Conservation (phyloP, 2,329 filamentous ascomycete species). For the Beauveria australis region DNA sequence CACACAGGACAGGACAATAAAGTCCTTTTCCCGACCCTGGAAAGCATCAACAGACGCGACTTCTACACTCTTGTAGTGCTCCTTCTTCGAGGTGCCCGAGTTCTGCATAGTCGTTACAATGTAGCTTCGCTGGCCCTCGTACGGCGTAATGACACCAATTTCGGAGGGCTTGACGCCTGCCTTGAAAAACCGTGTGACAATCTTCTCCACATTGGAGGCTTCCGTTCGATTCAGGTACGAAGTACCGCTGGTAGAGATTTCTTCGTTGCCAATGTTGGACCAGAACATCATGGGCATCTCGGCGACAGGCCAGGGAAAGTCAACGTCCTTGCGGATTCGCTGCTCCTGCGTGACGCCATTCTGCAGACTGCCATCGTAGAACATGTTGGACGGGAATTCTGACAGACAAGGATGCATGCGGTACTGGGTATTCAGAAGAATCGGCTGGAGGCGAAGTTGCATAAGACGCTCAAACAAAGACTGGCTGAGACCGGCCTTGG, state of each 20-base stretch:
- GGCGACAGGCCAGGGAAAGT: constrained; percentile 93
- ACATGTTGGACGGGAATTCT: constrained; percentile 98
- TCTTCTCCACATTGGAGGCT: constrained; percentile 95
- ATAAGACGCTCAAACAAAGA: constrained; percentile 97
- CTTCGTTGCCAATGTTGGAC: constrained; percentile 95
- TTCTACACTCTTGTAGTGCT: constrained; percentile 96
- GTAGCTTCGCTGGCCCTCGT: constrained; percentile 96
- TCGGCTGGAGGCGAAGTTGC: constrained; percentile 81
- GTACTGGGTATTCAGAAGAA: constrained; percentile 93
- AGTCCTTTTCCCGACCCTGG: constrained; percentile 98
- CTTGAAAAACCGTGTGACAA: constrained; percentile 97
- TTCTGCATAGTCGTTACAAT: constrained; percentile 99
- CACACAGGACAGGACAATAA: constrained; percentile 95
- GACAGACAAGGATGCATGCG: constrained; percentile 98
- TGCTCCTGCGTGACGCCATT: constrained; percentile 91
- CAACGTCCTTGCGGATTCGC: constrained; percentile 82
- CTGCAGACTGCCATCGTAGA: constrained; percentile 94
- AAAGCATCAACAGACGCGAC: constrained; percentile 98
- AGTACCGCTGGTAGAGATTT: constrained; percentile 95
- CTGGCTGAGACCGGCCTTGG: constrained; percentile 94
- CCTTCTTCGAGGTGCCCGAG: constrained; percentile 94
- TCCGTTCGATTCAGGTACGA: constrained; percentile 98
- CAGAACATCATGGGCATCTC: constrained; percentile 99
- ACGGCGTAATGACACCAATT: constrained; percentile 97
- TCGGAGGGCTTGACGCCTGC: constrained; percentile 88